Evolutionary conservation across 208 protist species (phyloP), one percentile per base, ranked within the genome.

Genomic region (Vickermania spadyakhi): DNA sequence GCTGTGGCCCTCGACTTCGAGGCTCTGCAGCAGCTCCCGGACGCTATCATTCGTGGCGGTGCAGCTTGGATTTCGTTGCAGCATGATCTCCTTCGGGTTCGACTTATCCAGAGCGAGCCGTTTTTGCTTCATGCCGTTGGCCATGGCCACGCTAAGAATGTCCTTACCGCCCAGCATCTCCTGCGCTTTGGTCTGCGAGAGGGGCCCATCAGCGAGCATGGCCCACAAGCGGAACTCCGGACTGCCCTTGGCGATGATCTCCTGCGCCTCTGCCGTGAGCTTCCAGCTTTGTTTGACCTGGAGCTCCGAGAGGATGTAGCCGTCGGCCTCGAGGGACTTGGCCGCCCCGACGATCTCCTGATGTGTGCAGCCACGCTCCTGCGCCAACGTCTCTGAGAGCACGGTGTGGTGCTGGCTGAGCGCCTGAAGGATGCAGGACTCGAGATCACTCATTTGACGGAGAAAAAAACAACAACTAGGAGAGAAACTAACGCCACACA

Each of bases 71-170:
- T 81, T 74, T 18, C 80, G 77, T 18, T 59, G 65, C 18, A 96
- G 52, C 25, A 75, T 73, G 0, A 76, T 56, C 42, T 75, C 76
- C 2, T 79, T 83, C 18, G 73, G 79, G 1, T 72, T 69, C 11
- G 11, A n/a, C 79, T 97, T 97, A 42, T 77, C 75, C 22, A 96
- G 75, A 45, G 79, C 75, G 64, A 98, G 86, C 65, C 96, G 85
- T 62, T 96, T 94, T 23, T 75, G 63, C 77, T 97, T 94, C 77
- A 98, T 97, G 31, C 94, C 95, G 66, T 98, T 91, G 28, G 82
- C 59, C 50, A 98, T 68, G 41, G 87, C 94, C 4, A 96, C 80
- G 23, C 75, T 54, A 1, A 83, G 79, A 2, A 56, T 54, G 45
- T 84, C 77, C 66, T 83, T 82, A 18, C 36, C 36, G 53, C 84